Conservation (phyloP, 2,329 filamentous ascomycete species). For the Orbilia quercus region DNA sequence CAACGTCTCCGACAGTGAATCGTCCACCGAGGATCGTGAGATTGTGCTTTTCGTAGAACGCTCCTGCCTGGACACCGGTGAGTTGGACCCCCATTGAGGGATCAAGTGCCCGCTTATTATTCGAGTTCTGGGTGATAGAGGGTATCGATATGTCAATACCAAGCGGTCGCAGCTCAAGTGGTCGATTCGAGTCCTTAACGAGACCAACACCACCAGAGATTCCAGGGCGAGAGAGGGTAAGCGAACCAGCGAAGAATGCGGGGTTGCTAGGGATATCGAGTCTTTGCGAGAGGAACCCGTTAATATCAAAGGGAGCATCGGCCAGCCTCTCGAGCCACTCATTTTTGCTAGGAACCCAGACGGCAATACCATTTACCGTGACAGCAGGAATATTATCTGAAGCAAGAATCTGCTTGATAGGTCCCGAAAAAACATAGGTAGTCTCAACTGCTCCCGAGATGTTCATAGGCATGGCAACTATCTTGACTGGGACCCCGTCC, state of each 20-base stretch:
- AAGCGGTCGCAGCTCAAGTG: conserved; percentile 65
- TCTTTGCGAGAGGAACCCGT: conserved; percentile 77
- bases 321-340: conserved; percentile 90
- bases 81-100: conserved; percentile 62
- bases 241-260: conserved; percentile 82
- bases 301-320: conserved; percentile 73
- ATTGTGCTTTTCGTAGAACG: conserved; percentile 80
- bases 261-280: conserved; percentile 73
- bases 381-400: conserved; percentile 74
- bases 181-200: conserved; percentile 60
- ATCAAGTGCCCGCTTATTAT: conserved; percentile 65
- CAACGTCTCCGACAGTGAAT: conserved; percentile 78
- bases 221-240: conserved; percentile 79
- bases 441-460: conserved; percentile 77
- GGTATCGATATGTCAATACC: conserved; percentile 68
- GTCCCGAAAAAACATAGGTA: conserved; percentile 81
- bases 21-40: conserved; percentile 89
- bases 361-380: conserved; percentile 78
- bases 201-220: conserved; percentile 79
- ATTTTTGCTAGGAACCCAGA: conserved; percentile 86
- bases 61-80: conserved; percentile 78
- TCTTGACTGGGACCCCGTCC: conserved; percentile 77
- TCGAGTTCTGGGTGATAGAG: conserved; percentile 57
- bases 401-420: conserved; percentile 77
- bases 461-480: conserved; percentile 84